Evolutionary conservation across 1,139 yeast species (phyloP), one percentile per base, ranked within the genome.

Genomic region (Hyphopichia khmerensis): DNA sequence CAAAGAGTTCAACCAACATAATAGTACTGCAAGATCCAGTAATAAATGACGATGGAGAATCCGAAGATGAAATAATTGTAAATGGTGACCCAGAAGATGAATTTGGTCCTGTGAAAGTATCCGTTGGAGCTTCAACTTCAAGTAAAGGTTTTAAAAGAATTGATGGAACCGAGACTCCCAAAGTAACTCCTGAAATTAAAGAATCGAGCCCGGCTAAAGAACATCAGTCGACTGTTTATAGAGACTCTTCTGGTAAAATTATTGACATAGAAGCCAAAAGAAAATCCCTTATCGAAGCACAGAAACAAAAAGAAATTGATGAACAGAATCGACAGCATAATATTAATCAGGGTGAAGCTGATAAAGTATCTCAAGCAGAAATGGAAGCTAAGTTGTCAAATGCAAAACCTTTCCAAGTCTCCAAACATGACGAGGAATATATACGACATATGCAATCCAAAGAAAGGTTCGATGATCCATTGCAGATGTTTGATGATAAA

Each of bases 391-490:
- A 54, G n/a, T 47, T 75, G 19, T 52, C 56, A n/a, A 50, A 51
- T 11, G 62, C 66, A 16, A 55, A 55, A 14, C 48, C 57, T 3
- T 56, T 60, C 36, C 62, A 68, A 11, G 50, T 69, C 10, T 52
- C 65, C 38, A 56, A 62, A 43, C 61, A 70, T 41, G 79, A 76
- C 47, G 55, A 53, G 32, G 69, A 65, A 33, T 60, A 72, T 37
- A 74, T 77, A 43, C 55, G 59, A 9, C 51, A 52, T 17, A 60
- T 68, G 55, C 66, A 64, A 48, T 45, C 53, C 3, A 60, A 56
- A 41, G 62, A 63, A n/a, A 64, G 62, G 29, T 72, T 74, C 40
- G 89, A 87, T 36, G 97, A 90, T 57, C 96, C 96, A 0, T 72
- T 87, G 33, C 63, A 75, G 7, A 55, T 71, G 11, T 84, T 82